phyloP scores from a whole-genome alignment of 768 basidiomycete species.

The Boletus fagicola region DNA sequence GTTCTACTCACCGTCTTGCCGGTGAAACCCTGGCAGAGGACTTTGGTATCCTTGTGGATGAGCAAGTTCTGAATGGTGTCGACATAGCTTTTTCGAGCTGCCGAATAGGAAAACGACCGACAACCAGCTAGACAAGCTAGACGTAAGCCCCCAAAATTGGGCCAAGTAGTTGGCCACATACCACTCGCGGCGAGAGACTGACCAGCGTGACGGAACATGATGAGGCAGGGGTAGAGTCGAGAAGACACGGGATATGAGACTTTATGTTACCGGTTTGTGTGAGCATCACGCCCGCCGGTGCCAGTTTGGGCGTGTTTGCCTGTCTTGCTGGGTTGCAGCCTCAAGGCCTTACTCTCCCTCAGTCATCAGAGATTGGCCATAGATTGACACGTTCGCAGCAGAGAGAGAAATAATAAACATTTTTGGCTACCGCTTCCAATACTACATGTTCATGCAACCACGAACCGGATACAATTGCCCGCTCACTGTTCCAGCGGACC shows the following conservation, averaged over 20 bases:
- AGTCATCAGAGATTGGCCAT: neutral
- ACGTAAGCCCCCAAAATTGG: neutral
- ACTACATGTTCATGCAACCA: conserved; percentile 15
- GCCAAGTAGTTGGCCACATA: conserved; percentile 30
- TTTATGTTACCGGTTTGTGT: conserved; percentile 12
- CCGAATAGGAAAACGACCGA: conserved; percentile 80
- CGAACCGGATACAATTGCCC: neutral
- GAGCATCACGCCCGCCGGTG: conserved; percentile 19
- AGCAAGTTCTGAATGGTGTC: conserved; percentile 89
- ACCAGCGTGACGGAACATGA: conserved; percentile 60
- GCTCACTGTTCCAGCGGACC: conserved; percentile 30
- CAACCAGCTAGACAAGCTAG: conserved; percentile 48
- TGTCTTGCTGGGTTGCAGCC: neutral
- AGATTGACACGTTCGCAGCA: conserved; percentile 1
- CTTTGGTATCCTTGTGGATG: conserved; percentile 93
- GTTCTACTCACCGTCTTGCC: conserved; percentile 80
- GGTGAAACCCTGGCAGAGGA: conserved; percentile 89
- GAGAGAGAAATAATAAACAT: conserved; percentile 13
- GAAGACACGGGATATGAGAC: conserved; percentile 5
- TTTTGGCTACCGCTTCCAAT: conserved; percentile 13
- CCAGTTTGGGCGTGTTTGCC: conserved; percentile 30
- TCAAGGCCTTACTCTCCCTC: too few relatives aligned
- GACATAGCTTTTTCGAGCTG: conserved; percentile 73
- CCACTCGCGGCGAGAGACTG: conserved; percentile 53
- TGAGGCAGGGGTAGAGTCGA: conserved; percentile 13